Evolutionary conservation across 257 asterid genomes (phyloP).

Genomic region (Coffea canephora): DNA sequence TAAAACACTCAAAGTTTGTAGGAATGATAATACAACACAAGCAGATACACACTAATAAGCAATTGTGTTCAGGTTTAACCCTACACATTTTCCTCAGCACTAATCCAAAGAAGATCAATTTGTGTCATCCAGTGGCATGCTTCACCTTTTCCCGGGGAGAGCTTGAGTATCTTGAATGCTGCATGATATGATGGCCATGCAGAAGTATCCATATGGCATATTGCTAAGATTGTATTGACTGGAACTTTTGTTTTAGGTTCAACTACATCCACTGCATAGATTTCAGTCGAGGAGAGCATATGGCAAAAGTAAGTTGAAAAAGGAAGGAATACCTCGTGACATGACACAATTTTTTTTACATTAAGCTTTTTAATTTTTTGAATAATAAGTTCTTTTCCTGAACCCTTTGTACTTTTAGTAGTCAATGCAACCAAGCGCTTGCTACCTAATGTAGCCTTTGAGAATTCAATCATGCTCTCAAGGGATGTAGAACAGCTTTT

Average conservation of each 20-base stretch:
- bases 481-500: slow-evolving; percentile 35
- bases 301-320: slow-evolving; percentile 44
- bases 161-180: slow-evolving; percentile 6
- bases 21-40: too few species aligned
- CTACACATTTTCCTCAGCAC: neutral
- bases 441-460: slow-evolving; percentile 15
- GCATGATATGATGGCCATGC: slow-evolving; percentile 8
- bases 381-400: slow-evolving; percentile 12
- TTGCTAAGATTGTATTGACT: neutral
- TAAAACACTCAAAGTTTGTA: neutral
- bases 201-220: slow-evolving; percentile 11
- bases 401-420: slow-evolving; percentile 21
- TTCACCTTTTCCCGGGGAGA: neutral
- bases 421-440: slow-evolving; percentile 22
- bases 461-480: slow-evolving; percentile 40
- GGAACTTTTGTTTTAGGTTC: slow-evolving; percentile 4
- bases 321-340: slow-evolving; percentile 44
- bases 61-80: neutral
- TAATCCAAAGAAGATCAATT: slow-evolving; percentile 1
- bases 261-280: slow-evolving; percentile 31
- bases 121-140: slow-evolving; percentile 12
- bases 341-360: slow-evolving; percentile 26
- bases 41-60: neutral
- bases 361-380: slow-evolving; percentile 9
- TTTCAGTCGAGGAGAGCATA: slow-evolving; percentile 25